These are phyloP conservation scores for Mycena crocata DNA, from an alignment of 768 basidiomycete species.

Conservation along the genomic window DNA sequence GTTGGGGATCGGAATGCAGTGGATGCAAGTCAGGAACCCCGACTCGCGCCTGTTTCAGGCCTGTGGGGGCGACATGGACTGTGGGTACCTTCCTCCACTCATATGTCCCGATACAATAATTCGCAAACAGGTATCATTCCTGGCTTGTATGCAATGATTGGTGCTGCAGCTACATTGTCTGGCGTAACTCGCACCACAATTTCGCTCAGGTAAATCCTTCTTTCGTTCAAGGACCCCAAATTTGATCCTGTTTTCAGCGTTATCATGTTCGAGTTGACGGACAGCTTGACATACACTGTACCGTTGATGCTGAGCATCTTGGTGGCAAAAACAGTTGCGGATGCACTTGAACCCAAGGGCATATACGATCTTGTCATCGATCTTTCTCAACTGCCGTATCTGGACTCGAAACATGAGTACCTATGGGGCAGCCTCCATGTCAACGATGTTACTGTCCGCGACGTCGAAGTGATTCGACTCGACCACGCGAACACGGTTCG, in stretches of 20 bases:
- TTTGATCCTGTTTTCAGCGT: constrained; percentile 62
- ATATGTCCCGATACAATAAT: background rate
- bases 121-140: constrained; percentile 72
- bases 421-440: constrained; percentile 85
- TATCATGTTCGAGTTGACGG: constrained; percentile 95
- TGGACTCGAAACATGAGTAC: constrained; percentile 92
- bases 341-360: constrained; percentile 90
- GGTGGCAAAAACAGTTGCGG: constrained; percentile 91
- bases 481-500: constrained; percentile 83
- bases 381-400: constrained; percentile 89
- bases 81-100: constrained; percentile 50
- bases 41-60: constrained; percentile 67
- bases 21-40: constrained; percentile 74
- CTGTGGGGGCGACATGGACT: constrained; percentile 75
- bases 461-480: constrained; percentile 76
- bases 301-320: constrained; percentile 86
- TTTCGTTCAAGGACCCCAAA: background rate
- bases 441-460: constrained; percentile 76
- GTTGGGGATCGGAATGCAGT: constrained; percentile 84
- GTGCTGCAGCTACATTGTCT: constrained; percentile 92
- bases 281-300: constrained; percentile 88
- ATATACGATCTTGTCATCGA: constrained; percentile 98
- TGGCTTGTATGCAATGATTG: constrained; percentile 95
- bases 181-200: constrained; percentile 83
- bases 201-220: constrained; percentile 23